Evolutionary conservation across 257 asterid species (phyloP).

Genomic region (Coffea eugenioides): DNA sequence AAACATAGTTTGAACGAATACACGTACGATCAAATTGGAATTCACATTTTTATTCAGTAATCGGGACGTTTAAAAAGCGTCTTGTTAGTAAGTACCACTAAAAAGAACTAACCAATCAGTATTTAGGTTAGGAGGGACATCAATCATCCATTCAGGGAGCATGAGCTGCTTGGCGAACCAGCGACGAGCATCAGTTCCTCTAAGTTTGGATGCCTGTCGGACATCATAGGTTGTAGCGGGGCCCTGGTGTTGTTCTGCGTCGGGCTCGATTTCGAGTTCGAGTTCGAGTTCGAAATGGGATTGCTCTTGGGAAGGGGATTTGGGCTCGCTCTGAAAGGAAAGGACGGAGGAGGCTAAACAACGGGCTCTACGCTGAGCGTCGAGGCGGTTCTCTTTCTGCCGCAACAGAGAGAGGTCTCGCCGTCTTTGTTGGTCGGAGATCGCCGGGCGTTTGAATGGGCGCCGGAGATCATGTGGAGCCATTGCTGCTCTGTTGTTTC

Average conservation of each 20-base stretch:
- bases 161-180: conserved; percentile 97
- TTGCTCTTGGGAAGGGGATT: conserved; percentile 17
- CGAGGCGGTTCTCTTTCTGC: conserved; percentile 76
- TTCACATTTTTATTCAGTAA: too few relatives aligned
- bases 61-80: not conserved
- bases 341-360: conserved; percentile 68
- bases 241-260: conserved; percentile 21
- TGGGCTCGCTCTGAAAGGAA: conserved; percentile 43
- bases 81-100: not conserved
- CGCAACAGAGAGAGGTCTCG: conserved; percentile 78
- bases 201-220: conserved; percentile 60
- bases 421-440: conserved; percentile 92
- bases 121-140: conserved; percentile 64
- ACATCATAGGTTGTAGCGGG: conserved; percentile 37
- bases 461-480: conserved; percentile 82
- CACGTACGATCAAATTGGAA: too few relatives aligned
- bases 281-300: not conserved
- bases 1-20: not conserved
- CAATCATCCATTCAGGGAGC: conserved; percentile 98
- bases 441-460: conserved; percentile 75
- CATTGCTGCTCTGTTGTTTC: conserved; percentile 27
- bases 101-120: conserved; percentile 57
- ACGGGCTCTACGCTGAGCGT: conserved; percentile 85
- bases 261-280: conserved; percentile 34
- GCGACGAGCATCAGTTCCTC: conserved; percentile 76